Evolutionary conservation across 352 stramenopile species (phyloP), one percentile per base, ranked within the genome.

Genomic region (Globisporangium solare): DNA sequence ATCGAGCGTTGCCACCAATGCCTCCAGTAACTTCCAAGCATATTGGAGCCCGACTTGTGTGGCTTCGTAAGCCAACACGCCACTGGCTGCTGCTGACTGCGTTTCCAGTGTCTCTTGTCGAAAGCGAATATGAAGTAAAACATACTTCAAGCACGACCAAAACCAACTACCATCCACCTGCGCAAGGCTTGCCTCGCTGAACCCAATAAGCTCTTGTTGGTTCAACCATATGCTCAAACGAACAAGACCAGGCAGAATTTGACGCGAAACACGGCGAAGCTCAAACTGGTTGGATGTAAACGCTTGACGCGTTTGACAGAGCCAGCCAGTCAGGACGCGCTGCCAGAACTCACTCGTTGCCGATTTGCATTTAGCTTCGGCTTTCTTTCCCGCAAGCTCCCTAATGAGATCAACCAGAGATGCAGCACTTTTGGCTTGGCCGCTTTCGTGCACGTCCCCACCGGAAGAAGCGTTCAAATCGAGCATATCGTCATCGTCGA

Each of bases 231-330:
- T 40, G 11, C 59, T 51, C n/a, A 92, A 46, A 2, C 75, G 64
- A 54, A 88, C 63, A 1, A 92, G 56, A 0, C 75, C 69, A 6
- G 79, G 77, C 7, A 89, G 65, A 22, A 81, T 51, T 47, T 92
- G 82, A 1, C 63, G 66, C 14, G 76, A 76, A 40, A 92, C 89
- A 15, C 82, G 66, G 10, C 73, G 73, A 27, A 92, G 70, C 47
- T 92, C 74, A 60, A 87, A 91, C 51, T 89, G 81, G 5, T 63
- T 67, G 0, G 78, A 88, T 2, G 63, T 43, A 31, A 89, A 86
- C 0, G 65, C 74, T 12, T 54, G 49, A 40, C 68, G 67, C 1
- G 67, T 78, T 27, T 88, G 73, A 11, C 32, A 10, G 12, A 85
- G 50, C 54, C 64, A 91, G 3, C 73, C 74, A 22, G 51, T 24